Base-by-base conservation (phyloP, 2,329 filamentous ascomycete genomes). In the Cryphonectria carpinicola region DNA sequence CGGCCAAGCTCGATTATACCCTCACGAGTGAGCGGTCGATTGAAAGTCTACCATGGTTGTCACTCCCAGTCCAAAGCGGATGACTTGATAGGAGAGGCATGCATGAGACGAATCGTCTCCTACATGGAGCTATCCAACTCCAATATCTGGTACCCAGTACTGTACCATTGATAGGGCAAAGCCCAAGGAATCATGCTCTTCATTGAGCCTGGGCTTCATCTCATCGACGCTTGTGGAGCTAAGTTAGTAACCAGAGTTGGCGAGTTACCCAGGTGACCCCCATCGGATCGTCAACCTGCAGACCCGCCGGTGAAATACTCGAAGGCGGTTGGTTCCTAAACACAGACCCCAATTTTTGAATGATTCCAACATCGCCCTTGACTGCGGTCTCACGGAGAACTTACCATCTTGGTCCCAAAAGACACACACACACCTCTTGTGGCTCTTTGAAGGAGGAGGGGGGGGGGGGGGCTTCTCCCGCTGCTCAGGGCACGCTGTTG, bases 281-380 rank as follows among this genome's bases (percentile, higher is more conserved):
- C n/a, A 54, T 7, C 46, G 52, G 52, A 56, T 56, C 52, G 52
- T 56, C 52, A 56, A 56, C 25, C 52, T 56, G 25, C 52, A 56
- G 52, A 56, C 11, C 52, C 52, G 52, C 28, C 28, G 10, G 56
- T 37, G 32, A n/a, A 4, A 61, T 37, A 32, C 56, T 35, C 56
- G 56, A 61, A 37, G 17, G 17, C 56, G 32, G 32, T 61, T 61
- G 56, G 32, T 61, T 32, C 32, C 56, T 37, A 61, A 37, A 61
- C 17, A 61, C 39, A 37, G 32, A 61, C 56, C 56, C 28, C 52
- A 56, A 32, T 1, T 28, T 32, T 32, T 14, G 4, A 37, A 61
- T 32, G 13, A 61, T 37, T 61, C 14, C 56, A 61, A 61, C 32
- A 35, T 61, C 25, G 52, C 52, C 52, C 52, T 56, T 28, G n/a